These are phyloP conservation scores for Metschnikowia matae DNA, from an alignment of 805 yeast genomes.

Conservation along the genomic window DNA sequence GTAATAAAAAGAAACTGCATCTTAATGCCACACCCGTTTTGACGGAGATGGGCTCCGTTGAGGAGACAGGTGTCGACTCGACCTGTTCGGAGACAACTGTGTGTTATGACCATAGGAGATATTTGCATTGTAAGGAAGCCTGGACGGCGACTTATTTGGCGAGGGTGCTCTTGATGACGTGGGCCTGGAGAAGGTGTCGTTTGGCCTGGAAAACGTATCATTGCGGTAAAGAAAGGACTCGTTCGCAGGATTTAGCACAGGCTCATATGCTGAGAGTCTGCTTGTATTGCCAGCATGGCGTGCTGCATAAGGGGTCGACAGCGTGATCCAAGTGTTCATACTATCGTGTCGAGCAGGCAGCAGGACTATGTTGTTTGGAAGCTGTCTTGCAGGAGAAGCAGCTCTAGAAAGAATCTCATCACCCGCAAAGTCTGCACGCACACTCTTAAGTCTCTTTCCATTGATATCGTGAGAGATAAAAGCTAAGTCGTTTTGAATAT, in stretches of 20 bases:
- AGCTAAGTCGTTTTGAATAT: conserved; percentile 27
- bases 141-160: conserved; percentile 15
- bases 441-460: conserved; percentile 26
- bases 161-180: conserved; percentile 16
- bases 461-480: conserved; percentile 51
- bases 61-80: conserved; percentile 18
- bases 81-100: conserved; percentile 16
- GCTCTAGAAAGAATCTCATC: conserved; percentile 7
- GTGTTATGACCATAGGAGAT: conserved; percentile 15
- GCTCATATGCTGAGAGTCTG: conserved; percentile 17
- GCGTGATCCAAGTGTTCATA: conserved; percentile 10
- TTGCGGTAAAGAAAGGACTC: conserved; percentile 13
- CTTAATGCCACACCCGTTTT: conserved; percentile 17
- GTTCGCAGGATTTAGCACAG: conserved; percentile 7
- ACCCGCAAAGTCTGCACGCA: conserved; percentile 13
- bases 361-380: background rate
- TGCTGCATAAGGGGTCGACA: conserved; percentile 17
- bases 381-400: conserved; percentile 12
- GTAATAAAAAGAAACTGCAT: background rate
- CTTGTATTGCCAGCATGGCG: conserved; percentile 6
- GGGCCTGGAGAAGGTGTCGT: conserved; percentile 8
- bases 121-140: conserved; percentile 14
- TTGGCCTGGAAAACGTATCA: conserved; percentile 12
- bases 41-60: conserved; percentile 19
- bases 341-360: background rate